Percentiles rank a stretch among this genome's conserved stretches.
phyloP scores from a whole-genome alignment of 2,329 filamentous ascomycete species.

The Thermothelomyces thermophilus region DNA sequence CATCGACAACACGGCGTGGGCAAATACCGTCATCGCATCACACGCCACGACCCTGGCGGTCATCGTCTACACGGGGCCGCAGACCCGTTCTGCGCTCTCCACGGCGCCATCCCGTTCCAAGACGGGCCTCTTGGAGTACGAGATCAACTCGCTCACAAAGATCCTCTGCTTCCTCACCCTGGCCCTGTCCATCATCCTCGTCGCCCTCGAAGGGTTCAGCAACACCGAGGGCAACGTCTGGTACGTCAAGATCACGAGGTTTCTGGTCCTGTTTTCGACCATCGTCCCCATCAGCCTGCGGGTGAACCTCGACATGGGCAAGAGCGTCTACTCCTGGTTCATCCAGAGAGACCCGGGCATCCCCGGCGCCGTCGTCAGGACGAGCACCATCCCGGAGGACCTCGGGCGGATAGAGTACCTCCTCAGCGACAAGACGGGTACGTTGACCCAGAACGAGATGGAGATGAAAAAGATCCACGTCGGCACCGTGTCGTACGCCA shows the following conservation, averaged over 20 bases:
- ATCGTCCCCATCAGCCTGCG: constrained; percentile 96
- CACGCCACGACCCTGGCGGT: constrained; percentile 83
- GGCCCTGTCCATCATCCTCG: constrained; percentile 76
- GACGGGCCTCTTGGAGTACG: constrained; percentile 84
- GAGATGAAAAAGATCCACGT: constrained; percentile 98
- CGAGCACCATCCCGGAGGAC: constrained; percentile 95
- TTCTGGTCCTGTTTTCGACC: constrained; percentile 95
- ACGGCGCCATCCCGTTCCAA: constrained; percentile 90
- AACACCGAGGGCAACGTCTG: constrained; percentile 61
- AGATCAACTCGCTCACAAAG: constrained; percentile 96
- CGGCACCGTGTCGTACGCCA: constrained; percentile 94
- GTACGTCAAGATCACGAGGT: constrained; percentile 98
- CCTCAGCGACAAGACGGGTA: constrained; percentile 96
- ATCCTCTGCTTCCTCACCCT: constrained; percentile 88
- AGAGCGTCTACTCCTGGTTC: constrained; percentile 91
- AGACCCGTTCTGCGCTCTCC: constrained; percentile 89
- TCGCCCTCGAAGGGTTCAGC: constrained; percentile 77
- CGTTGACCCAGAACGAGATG: constrained; percentile 96
- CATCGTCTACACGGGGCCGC: constrained; percentile 88
- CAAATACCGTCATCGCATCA: constrained; percentile 93
- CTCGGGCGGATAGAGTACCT: constrained; percentile 93
- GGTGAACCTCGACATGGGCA: constrained; percentile 95
- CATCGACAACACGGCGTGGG: constrained; percentile 98
- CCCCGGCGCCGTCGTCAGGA: constrained; percentile 84
- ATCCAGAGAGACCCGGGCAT: constrained; percentile 90